phyloP scores from a whole-genome alignment of 1,139 yeast genomes.

The Suhomyces kunorum region DNA sequence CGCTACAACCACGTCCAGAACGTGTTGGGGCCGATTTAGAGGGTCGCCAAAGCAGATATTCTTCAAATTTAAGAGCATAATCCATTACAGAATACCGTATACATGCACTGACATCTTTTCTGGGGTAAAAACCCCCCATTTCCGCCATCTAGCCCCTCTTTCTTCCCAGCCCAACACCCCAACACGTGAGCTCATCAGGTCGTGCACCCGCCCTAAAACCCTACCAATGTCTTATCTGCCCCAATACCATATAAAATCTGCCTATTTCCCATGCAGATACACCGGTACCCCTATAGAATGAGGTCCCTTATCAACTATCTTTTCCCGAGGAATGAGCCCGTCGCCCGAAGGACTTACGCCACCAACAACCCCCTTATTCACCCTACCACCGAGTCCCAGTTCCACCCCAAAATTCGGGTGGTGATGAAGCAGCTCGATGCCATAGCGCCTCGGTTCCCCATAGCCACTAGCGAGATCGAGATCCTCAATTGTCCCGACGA shows the following conservation, averaged over 20 bases:
- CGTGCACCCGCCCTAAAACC: not conserved
- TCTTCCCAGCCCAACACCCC: constrained; percentile 3
- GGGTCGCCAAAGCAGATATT: too few relatives aligned
- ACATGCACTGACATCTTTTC: too few relatives aligned
- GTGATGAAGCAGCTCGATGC: constrained; percentile 60
- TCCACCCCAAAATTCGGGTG: constrained; percentile 52
- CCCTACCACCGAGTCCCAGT: constrained; percentile 25
- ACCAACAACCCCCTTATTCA: constrained; percentile 32
- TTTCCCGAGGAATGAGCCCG: constrained; percentile 11
- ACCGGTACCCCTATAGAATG: constrained; percentile 7
- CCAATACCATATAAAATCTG: constrained; percentile 1
- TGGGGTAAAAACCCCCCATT: too few relatives aligned
- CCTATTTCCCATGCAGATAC: constrained; percentile 7
- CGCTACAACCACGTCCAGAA: too few relatives aligned
- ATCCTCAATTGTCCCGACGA: constrained; percentile 65
- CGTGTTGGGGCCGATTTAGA: too few relatives aligned
- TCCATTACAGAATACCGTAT: too few relatives aligned
- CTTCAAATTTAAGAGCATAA: too few relatives aligned
- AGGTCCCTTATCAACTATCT: constrained; percentile 11
- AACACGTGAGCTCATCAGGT: constrained; percentile 3
- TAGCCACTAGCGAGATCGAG: constrained; percentile 60
- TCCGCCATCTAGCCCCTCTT: too few relatives aligned
- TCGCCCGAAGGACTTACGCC: constrained; percentile 22
- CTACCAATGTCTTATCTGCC: constrained; percentile 7
- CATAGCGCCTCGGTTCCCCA: constrained; percentile 69